Evolutionary conservation across 768 basidiomycete genomes (phyloP), one percentile per base, ranked within the genome.

Genomic region (Boletus reticulatus): DNA sequence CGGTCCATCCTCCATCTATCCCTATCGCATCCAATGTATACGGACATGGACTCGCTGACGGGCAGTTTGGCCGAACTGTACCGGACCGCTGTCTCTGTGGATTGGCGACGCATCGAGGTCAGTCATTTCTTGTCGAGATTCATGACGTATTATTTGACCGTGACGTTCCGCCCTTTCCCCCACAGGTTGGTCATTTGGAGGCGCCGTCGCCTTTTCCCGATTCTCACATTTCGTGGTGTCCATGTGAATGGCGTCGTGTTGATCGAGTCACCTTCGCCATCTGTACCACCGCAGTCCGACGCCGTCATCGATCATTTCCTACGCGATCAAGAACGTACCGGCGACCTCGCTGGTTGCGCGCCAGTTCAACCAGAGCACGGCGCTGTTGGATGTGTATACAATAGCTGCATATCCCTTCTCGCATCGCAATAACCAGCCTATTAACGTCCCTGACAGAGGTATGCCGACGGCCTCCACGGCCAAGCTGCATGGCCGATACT

Each of bases 171-270:
- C 36, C 1, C 14, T 14, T 36, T 36, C 14, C 6, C 16, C 54
- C 16, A 36, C 50, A 89, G 88, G 88, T 0, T 91, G 88, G 88
- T 91, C 88, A 3, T 87, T 91, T 58, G 88, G 88, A 13, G 88
- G 88, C 2, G 82, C 88, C 5, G 80, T 82, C 0, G 86, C 88
- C 0, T 89, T 82, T 61, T 84, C 17, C 77, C 76, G 1, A 79
- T 80, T 27, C 77, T 89, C 17, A 6, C 14, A 11, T n/a, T 46
- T 2, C 72, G 63, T 6, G 81, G 79, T 4, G 60, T 78, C 10
- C 48, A 58, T 1, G 81, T 87, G 20, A 71, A 72, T 48, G 89
- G 87, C 0, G 72, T 90, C 43, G 59, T 89, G 10, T 72, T 89
- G 56, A 83, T 91, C 60, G 89, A 90, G 64, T 76, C 85, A 0